Base-by-base conservation (phyloP, 2,329 filamentous ascomycete genomes). In the Aspergillus ruber region DNA sequence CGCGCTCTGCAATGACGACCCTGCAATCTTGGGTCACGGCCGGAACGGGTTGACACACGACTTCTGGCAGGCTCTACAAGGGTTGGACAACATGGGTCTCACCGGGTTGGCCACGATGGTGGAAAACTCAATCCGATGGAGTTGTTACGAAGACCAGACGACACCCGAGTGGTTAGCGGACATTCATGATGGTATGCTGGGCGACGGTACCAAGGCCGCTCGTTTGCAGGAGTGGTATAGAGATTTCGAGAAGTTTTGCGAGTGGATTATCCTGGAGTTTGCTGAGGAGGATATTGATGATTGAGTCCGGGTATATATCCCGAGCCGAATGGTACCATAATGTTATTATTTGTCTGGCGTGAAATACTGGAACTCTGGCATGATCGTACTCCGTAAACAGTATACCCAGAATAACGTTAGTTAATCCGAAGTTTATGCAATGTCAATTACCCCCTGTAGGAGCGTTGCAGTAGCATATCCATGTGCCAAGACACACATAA, bases 11-110 rank as follows among this genome's bases (percentile, higher is more conserved):
- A 95, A 95, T 62, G 91, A 96, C 63, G 90, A 95, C 63, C 90
- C 90, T 1, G 88, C 86, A 1, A 88, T 96, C 60, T 76, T 95
- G 5, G 90, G 90, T 7, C 88, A 95, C 60, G 87, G 87, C 48
- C 81, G 79, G 6, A 85, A 83, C 21, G 89, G 88, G 33, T 84
- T 93, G 78, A 91, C 86, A 1, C 88, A 95, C 67, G 90, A 96
- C 69, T 95, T 95, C 68, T 96, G 89, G 88, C 89, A 95, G 68
- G 86, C 87, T 1, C 73, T 96, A 17, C 90, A 95, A 68, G 90
- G 88, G 0, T 93, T 90, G 81, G 85, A 95, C 50, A 95, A 94
- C 61, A 79, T 96, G 12, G 93, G 90, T 0, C 76, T 97, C 2
- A 89, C 88, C 9, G 91, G 90, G 0, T 71, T 97, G 45, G 91